Evolutionary conservation across 306 rosid species (phyloP).

Genomic region (Castanea mollissima): DNA sequence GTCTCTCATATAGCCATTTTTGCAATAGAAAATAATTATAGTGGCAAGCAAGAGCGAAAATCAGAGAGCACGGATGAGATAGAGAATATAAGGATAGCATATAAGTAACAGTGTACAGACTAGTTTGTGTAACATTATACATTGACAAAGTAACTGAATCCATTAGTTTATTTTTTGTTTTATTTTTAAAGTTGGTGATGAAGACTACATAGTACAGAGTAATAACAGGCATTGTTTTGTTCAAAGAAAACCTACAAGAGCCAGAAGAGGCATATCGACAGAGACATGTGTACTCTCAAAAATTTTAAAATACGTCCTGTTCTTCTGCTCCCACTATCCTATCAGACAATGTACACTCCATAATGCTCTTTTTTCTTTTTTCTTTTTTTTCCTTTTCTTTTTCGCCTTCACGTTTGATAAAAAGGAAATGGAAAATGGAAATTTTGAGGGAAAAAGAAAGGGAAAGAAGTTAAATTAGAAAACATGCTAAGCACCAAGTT

Average conservation of each 20-base stretch:
- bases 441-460: not conserved
- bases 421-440: conserved; percentile 10
- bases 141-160: not conserved
- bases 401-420: conserved; percentile 10
- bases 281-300: conserved; percentile 30
- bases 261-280: conserved; percentile 14
- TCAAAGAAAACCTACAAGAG: not conserved
- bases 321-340: conserved; percentile 20
- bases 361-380: not conserved
- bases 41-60: not conserved
- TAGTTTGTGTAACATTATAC: too few species aligned
- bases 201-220: not conserved
- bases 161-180: not conserved
- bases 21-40: not conserved
- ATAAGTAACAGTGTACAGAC: too few species aligned
- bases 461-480: conserved; percentile 32
- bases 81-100: too few species aligned
- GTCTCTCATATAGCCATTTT: too few species aligned
- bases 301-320: conserved; percentile 18
- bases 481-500: conserved; percentile 28
- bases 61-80: not conserved
- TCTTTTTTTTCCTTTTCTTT: conserved; percentile 12
- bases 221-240: not conserved
- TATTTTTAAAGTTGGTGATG: not conserved
- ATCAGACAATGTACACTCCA: conserved; percentile 42